Conservation (phyloP, 352 stramenopile genomes). For the Plasmopara halstedii region DNA sequence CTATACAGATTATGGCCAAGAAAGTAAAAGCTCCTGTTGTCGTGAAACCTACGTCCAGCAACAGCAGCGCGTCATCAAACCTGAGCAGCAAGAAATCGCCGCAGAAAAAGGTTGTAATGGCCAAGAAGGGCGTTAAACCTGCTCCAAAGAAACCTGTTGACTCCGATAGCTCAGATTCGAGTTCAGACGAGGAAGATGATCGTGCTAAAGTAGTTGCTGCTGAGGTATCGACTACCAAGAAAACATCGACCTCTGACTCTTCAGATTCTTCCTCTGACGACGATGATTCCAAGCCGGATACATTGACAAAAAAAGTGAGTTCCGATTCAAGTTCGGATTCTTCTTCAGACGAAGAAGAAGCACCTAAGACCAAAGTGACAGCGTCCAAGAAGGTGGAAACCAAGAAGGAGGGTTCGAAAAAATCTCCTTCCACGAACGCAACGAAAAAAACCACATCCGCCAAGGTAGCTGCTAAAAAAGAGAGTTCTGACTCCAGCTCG, state of each 20-base stretch:
- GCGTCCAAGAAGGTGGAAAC: constrained; percentile 28
- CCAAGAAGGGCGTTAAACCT: constrained; percentile 52
- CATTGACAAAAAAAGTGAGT: constrained; percentile 17
- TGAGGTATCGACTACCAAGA: constrained; percentile 46
- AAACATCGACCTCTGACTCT: constrained; percentile 34
- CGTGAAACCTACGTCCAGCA: constrained; percentile 38
- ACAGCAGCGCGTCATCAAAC: constrained; percentile 37
- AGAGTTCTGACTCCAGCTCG: background rate
- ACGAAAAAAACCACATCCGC: constrained; percentile 28
- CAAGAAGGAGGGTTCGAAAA: background rate
- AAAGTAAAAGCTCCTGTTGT: constrained; percentile 34
- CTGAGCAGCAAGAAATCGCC: constrained; percentile 49
- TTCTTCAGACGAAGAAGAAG: constrained; percentile 34
- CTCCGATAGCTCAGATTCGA: constrained; percentile 33
- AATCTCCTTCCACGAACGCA: too few relatives aligned
- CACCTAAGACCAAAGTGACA: constrained; percentile 25
- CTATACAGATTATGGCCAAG: constrained; percentile 34
- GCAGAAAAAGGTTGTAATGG: constrained; percentile 36
- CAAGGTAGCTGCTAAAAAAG: constrained; percentile 14
- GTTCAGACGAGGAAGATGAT: constrained; percentile 33
- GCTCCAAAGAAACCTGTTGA: constrained; percentile 33
- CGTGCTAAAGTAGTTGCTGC: constrained; percentile 34
- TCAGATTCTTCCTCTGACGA: constrained; percentile 39
- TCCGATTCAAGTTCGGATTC: constrained; percentile 26
- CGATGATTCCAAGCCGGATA: constrained; percentile 21